A percentile compares a stretch with the other conserved stretches of the same genome.
Evolutionary conservation across 345 rosid genomes (phyloP).

Genomic region (Rhizophora apiculata): DNA sequence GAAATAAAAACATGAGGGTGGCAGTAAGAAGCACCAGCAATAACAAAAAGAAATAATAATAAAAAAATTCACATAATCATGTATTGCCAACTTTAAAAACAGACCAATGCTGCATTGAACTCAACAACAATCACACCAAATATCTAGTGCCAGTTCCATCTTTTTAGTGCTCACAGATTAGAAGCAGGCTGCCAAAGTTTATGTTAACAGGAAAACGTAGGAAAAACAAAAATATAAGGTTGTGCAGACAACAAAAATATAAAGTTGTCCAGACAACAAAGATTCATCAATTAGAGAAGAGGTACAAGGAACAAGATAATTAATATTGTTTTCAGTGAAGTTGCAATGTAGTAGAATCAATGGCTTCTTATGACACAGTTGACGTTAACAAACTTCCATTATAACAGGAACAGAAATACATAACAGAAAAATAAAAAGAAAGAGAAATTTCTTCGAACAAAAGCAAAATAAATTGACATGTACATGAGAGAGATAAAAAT

Average conservation of each 20-base stretch:
- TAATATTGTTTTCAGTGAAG: background rate
- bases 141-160: background rate
- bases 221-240: background rate
- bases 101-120: background rate
- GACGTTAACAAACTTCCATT: background rate
- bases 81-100: too few relatives aligned
- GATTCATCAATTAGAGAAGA: too few relatives aligned
- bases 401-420: background rate
- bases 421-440: background rate
- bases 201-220: background rate
- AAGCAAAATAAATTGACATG: too few relatives aligned
- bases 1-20: constrained; percentile 5
- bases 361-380: background rate
- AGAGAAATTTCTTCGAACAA: background rate
- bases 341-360: background rate
- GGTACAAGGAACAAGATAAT: too few relatives aligned
- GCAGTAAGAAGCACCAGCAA: background rate
- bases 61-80: too few relatives aligned
- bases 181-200: background rate
- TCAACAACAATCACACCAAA: background rate
- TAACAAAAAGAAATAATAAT: too few relatives aligned
- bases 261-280: too few relatives aligned
- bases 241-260: too few relatives aligned
- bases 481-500: too few relatives aligned
- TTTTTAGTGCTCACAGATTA: background rate